Evolutionary conservation across 2,329 filamentous ascomycete genomes (phyloP), one percentile per base, ranked within the genome.

Genomic region (Geoglossum cookeanum): DNA sequence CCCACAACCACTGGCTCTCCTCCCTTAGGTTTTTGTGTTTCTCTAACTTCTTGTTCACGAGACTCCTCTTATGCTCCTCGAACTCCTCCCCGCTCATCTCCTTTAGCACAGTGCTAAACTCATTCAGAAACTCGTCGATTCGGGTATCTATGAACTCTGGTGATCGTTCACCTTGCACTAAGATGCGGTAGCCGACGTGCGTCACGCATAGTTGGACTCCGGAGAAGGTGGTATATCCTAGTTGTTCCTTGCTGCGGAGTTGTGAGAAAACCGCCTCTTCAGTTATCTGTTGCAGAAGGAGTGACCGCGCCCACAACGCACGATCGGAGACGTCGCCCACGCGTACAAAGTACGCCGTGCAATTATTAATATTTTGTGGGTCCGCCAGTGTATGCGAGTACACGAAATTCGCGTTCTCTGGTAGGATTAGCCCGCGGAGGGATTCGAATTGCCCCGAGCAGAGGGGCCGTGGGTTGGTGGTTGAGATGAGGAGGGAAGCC

Each of bases 251-350:
- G 48, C 92, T 97, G 55, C 92, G 81, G 6, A 98, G 77, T 68
- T 94, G 89, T 69, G 98, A 87, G 66, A 97, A 98, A 6, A 85
- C 86, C 3, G 90, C 90, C 71, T 98, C 92, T 58, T 94, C 85
- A 0, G 88, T 82, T 72, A 98, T 85, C 69, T 97, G 92, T 30
- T 87, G 85, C 45, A 95, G 77, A 4, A 98, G 76, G 47, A 94
- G 74, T 0, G 86, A 77, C 68, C 86, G 89, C 13, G 90, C 86
- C n/a, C 88, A 80, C 11, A 86, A 69, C 4, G 70, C 66, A 15
- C 82, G 78, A 65, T 94, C 83, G 2, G 79, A 76, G 9, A 49
- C 47, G 1, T 80, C 77, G 22, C 86, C 85, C 49, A 87, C 74
- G 58, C 81, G 82, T 8, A 91, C 74, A 64, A 83, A 83, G 60